Evolutionary conservation across 2,329 filamentous ascomycete genomes (phyloP).

Genomic region (Diaporthe australafricana): DNA sequence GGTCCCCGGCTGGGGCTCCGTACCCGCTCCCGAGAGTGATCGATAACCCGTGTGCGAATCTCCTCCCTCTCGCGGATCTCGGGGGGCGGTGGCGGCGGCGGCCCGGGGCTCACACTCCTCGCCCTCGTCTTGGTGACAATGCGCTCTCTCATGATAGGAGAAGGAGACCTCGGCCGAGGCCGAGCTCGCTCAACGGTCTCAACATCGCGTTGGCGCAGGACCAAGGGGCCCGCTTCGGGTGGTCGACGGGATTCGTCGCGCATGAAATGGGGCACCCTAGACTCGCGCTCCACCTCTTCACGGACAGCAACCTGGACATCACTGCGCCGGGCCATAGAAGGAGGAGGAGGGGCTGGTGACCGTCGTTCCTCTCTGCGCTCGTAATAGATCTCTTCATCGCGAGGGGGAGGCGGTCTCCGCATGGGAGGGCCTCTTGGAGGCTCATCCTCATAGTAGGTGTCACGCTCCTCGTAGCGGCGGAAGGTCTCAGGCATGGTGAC

Average conservation of each 20-base stretch:
- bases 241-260: conserved; percentile 60
- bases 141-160: conserved; percentile 55
- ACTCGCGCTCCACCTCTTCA: conserved; percentile 55
- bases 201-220: conserved; percentile 66
- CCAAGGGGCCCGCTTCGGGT: conserved; percentile 62
- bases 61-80: conserved; percentile 46
- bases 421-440: conserved; percentile 33
- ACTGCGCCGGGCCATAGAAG: conserved; percentile 35
- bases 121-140: conserved; percentile 51
- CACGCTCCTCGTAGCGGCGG: conserved; percentile 57
- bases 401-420: conserved; percentile 31
- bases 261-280: conserved; percentile 62
- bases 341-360: conserved; percentile 29
- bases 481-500: conserved; percentile 43
- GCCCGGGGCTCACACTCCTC: conserved; percentile 53
- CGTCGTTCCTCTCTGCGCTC: conserved; percentile 36
- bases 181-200: conserved; percentile 64
- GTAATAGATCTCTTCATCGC: conserved; percentile 36
- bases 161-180: conserved; percentile 58
- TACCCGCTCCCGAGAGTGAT: conserved; percentile 49
- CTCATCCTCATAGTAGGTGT: conserved; percentile 53
- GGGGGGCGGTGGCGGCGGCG: conserved; percentile 46
- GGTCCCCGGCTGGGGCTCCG: conserved; percentile 38
- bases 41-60: conserved; percentile 44
- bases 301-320: conserved; percentile 55